Base-by-base conservation (phyloP, 495 filamentous ascomycete genomes). In the Penicillium diatomitis region DNA sequence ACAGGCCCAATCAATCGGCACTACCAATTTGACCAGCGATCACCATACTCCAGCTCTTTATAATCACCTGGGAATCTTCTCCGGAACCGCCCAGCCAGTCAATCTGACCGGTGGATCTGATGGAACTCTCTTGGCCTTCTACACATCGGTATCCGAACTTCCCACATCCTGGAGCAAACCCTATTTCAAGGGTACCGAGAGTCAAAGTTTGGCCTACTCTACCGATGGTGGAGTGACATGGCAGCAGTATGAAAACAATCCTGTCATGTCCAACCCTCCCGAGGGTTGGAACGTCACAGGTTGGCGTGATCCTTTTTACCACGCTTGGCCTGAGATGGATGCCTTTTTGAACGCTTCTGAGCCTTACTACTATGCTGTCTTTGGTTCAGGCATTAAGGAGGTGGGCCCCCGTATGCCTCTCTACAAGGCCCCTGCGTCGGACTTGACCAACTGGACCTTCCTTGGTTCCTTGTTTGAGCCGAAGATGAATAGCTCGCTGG, bases 271-370 rank as follows among this genome's bases (percentile, higher is more conserved):
- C 9, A 38, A 49, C 5, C 49, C 53, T 2, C 53, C 53, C 8
- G 41, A 37, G 4, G 12, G 32, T 20, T 55, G 53, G 53, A 52
- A 55, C 28, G 36, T 55, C 45, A 55, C 53, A 4, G 53, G 53
- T 38, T 55, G 53, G 53, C 53, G 53, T n/a, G 53, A 55, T 46
- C 53, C 53, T 2, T 55, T 38, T 31, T 55, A 49, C 38, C 3
- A 46, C 6, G 42, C 53, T 2, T 51, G 48, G 48, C 36, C 45
- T 20, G 9, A 55, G 34, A 33, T 55, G 36, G 53, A 55, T 5
- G 30, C 32, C 6, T 6, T 51, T 10, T 38, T 52, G 20, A 55
- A 52, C 3, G 27, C 36, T 32, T 41, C 36, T 4, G 49, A 52
- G 42, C 53, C 53, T 46, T 49, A 55, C 32, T 55, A 30, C 31